Percentiles rank a stretch among this genome's conserved stretches.
phyloP scores from a whole-genome alignment of 768 basidiomycete species.

The Leccinum incarnatum region DNA sequence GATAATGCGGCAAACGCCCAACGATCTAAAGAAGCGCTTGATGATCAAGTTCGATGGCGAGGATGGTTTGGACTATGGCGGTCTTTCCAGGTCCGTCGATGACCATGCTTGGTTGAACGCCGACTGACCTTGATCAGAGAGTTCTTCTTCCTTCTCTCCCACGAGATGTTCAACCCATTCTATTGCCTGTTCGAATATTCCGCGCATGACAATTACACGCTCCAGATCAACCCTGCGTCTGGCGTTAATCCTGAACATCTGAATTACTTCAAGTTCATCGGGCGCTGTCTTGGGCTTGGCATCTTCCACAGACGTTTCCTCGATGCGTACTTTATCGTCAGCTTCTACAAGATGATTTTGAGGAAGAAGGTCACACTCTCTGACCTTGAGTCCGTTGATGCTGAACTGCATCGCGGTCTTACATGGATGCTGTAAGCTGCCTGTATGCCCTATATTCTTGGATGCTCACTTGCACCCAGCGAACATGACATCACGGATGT shows the following conservation, averaged over 20 bases:
- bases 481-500: conserved; percentile 99
- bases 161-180: conserved; percentile 99
- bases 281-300: conserved; percentile 89
- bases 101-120: background rate
- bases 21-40: conserved; percentile 95
- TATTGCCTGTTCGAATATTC: conserved; percentile 99
- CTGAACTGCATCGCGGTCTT: conserved; percentile 89
- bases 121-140: conserved; percentile 55
- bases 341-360: conserved; percentile 99
- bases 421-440: conserved; percentile 95
- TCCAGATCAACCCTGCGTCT: conserved; percentile 98
- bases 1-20: conserved; percentile 99
- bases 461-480: conserved; percentile 39
- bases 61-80: conserved; percentile 98
- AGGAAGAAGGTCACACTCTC: conserved; percentile 95
- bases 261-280: conserved; percentile 99
- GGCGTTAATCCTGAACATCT: conserved; percentile 98
- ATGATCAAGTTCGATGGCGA: conserved; percentile 99
- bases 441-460: background rate
- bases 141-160: conserved; percentile 99
- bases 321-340: conserved; percentile 98
- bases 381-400: conserved; percentile 96
- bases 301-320: conserved; percentile 99
- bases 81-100: conserved; percentile 77
- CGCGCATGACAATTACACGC: conserved; percentile 98